These are phyloP conservation scores for Cucumis melo DNA, from an alignment of 306 rosid species.

Conservation along the genomic window DNA sequence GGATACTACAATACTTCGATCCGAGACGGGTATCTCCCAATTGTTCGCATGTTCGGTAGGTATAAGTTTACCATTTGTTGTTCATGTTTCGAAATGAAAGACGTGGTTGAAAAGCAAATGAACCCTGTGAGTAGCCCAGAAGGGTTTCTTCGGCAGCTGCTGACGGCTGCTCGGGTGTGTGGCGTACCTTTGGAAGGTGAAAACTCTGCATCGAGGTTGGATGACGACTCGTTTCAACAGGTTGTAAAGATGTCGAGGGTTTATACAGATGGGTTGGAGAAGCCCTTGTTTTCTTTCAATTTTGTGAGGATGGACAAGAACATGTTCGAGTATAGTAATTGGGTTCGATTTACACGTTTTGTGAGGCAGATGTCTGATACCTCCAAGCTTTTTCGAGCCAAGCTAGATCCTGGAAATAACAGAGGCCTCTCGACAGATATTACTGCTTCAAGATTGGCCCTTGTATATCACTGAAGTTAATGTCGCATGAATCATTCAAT, in stretches of 20 bases:
- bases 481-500: neutral
- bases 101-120: conserved; percentile 25
- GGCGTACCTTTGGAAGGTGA: conserved; percentile 76
- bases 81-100: conserved; percentile 76
- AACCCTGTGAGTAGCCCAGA: conserved; percentile 62
- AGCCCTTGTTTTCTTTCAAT: conserved; percentile 70
- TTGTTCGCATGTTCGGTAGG: conserved; percentile 60
- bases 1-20: conserved; percentile 62
- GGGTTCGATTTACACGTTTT: conserved; percentile 72
- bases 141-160: conserved; percentile 67
- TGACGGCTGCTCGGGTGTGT: conserved; percentile 61
- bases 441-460: conserved; percentile 36
- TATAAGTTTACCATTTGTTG: conserved; percentile 63
- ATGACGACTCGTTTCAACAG: conserved; percentile 40
- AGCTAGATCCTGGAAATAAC: conserved; percentile 37
- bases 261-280: conserved; percentile 54
- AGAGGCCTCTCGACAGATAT: conserved; percentile 25
- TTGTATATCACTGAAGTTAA: conserved; percentile 28
- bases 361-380: conserved; percentile 65
- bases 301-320: conserved; percentile 66
- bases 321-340: conserved; percentile 56
- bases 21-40: conserved; percentile 67
- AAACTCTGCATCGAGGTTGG: conserved; percentile 38
- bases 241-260: conserved; percentile 62
- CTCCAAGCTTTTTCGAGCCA: conserved; percentile 55